Evolutionary conservation across 2,329 filamentous ascomycete genomes (phyloP), one percentile per base, ranked within the genome.

Genomic region (Claviceps africana): DNA sequence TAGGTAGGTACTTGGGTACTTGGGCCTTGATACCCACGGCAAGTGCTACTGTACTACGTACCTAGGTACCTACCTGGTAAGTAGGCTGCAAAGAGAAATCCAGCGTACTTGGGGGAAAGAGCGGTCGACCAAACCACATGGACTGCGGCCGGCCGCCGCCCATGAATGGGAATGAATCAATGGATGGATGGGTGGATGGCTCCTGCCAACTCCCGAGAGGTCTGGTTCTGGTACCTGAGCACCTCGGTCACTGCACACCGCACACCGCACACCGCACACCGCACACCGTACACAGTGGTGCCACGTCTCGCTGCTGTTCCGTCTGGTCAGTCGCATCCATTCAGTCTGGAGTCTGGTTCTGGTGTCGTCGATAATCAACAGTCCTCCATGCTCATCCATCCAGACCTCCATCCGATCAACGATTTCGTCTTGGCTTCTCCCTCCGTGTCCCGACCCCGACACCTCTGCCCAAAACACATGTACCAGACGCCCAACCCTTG

Each of bases 231-330:
- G 13, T 13, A n/a, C 11, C 40, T n/a, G 40, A 21, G 40, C 30
- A 37, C 35, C 35, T 37, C 35, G 35, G 35, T 37, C 35, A 37
- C 33, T 35, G 33, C 33, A 4, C 25, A 25, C 25, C 25, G 25
- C 25, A 5, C 35, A 37, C 33, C 15, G 33, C 33, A 4, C 25
- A 25, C 25, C 25, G 25, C 25, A 5, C 35, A 37, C 33, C 15
- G 33, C 33, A 4, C 25, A 25, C 25, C 25, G 25, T n/a, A n/a
- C 25, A 5, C 33, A 28, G 47, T 50, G 51, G 51, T 53, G 51
- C 51, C 47, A 53, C 51, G 51, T 53, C 48, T 47, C 15, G 21
- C 42, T 43, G 21, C 42, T 40, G 30, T 31, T 9, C 30, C 4
- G 30, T 31, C 5, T 31, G 5, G 30, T 4, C 9, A 9, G 30